Base-by-base conservation (phyloP, 768 basidiomycete genomes). In the Kwoniella sp. region DNA sequence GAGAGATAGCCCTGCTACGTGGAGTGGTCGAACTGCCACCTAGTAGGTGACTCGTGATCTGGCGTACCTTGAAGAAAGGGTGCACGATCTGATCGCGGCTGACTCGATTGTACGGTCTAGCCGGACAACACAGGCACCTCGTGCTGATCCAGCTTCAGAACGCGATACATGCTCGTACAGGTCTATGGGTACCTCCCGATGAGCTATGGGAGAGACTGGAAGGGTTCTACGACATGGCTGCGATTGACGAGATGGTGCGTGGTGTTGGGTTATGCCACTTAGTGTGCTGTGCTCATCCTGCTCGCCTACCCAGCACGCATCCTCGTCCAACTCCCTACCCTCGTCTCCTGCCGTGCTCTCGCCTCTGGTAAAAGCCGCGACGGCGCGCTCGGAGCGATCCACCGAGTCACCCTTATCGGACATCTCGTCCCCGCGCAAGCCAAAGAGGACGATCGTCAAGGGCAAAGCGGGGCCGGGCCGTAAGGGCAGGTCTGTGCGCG, bases 241-340 rank as follows among this genome's bases (percentile, higher is more conserved):
- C 50, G 19, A 38, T 73, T 40, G 67, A 73, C 34, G 61, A 57
- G 15, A 57, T 63, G 53, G 71, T 70, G 39, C 45, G 66, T 52
- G 2, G 22, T 49, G 32, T 23, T 31, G 22, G 17, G 20, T 31
- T 17, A 10, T 23, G 22, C 23, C 8, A 19, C 19, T 38, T 15
- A n/a, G 22, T 23, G 28, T 29, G 14, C 1, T 12, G 1, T 20
- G n/a, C 7, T 9, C 10, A 19, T 9, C 19, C 19, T 19, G 37
- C 19, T 4, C 17, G 17, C 4, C 39, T 46, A 19, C 20, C 12
- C 25, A 52, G 50, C 37, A 42, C 0, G 46, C 52, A 19, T 31
- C 53, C 5, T 52, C 53, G 8, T 54, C 59, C 2, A 37, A 44
- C 20, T 60, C 59, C 2, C 40, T 62, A n/a, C 60, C 64, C 5